phyloP scores from a whole-genome alignment of 2,329 filamentous ascomycete species.

The Taxawa tesnikishii region DNA sequence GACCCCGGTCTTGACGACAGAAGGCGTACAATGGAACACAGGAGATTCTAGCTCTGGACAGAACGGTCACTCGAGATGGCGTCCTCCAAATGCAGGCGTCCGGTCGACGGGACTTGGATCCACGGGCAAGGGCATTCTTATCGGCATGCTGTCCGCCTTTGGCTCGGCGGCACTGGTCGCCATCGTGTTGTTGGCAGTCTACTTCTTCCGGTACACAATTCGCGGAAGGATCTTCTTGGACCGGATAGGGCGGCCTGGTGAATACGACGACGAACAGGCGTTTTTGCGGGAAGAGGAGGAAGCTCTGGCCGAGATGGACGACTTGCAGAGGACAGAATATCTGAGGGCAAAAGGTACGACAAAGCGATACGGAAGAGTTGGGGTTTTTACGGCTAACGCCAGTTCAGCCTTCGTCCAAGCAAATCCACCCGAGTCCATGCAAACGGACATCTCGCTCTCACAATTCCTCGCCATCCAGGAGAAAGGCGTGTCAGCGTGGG shows the following conservation, averaged over 20 bases:
- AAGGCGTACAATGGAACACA: conserved; percentile 6
- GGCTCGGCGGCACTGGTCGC: conserved; percentile 80
- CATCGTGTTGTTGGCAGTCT: conserved; percentile 67
- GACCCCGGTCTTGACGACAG: conserved; percentile 2
- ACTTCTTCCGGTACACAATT: conserved; percentile 85
- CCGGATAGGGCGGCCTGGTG: conserved; percentile 81
- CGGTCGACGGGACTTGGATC: conserved; percentile 20
- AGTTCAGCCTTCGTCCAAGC: conserved; percentile 74
- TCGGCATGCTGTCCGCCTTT: conserved; percentile 88
- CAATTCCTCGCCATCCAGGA: conserved; percentile 98
- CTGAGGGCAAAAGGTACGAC: conserved; percentile 94
- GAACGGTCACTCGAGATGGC: background rate
- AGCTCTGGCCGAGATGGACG: conserved; percentile 90
- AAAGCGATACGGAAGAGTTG: too few species aligned
- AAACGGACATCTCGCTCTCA: conserved; percentile 93
- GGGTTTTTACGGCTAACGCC: conserved; percentile 12
- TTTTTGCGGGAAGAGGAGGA: conserved; percentile 90
- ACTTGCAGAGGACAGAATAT: conserved; percentile 81
- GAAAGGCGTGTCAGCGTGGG: conserved; percentile 98
- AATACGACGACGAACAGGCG: conserved; percentile 95
- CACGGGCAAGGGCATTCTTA: conserved; percentile 70
- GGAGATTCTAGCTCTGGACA: too few species aligned
- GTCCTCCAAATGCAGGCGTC: background rate
- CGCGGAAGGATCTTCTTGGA: conserved; percentile 87
- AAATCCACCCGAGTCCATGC: conserved; percentile 87